Percentiles rank a stretch among this genome's conserved stretches.
Conservation (phyloP, 192 early-diverging fungal species). For the Dispira parvispora region DNA sequence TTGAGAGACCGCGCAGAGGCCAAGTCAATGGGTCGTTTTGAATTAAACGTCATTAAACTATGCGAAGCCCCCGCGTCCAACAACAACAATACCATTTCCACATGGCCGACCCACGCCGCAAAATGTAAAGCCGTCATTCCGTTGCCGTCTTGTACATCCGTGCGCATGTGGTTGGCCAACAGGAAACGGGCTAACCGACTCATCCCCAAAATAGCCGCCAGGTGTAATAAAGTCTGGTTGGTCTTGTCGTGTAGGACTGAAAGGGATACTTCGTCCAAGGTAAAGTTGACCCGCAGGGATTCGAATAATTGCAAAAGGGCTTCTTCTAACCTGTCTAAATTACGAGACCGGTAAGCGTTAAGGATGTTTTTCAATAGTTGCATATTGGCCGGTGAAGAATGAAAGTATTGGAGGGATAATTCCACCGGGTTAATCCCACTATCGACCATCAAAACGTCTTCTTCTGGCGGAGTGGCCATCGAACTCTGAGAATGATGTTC, state of each 20-base stretch:
- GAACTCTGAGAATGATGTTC: slow-evolving; percentile 10
- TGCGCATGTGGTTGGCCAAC: slow-evolving; percentile 21
- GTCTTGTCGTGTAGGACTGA: slow-evolving; percentile 17
- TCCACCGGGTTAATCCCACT: background rate
- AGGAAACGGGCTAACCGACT: slow-evolving; percentile 27
- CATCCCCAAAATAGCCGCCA: slow-evolving; percentile 40
- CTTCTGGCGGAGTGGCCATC: background rate
- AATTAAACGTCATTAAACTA: slow-evolving; percentile 10
- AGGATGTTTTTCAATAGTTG: slow-evolving; percentile 15
- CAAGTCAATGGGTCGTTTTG: slow-evolving; percentile 18
- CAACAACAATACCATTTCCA: slow-evolving; percentile 32
- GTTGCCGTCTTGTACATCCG: slow-evolving; percentile 41
- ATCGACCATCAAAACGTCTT: too few relatives aligned
- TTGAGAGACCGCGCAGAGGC: slow-evolving; percentile 13
- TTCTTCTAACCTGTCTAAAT: slow-evolving; percentile 21
- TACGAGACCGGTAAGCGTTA: slow-evolving; percentile 11
- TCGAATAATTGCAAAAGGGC: slow-evolving; percentile 17
- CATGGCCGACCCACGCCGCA: slow-evolving; percentile 34
- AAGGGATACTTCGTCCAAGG: slow-evolving; percentile 16
- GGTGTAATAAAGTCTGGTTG: slow-evolving; percentile 43
- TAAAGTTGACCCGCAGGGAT: slow-evolving; percentile 12
- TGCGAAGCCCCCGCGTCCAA: slow-evolving; percentile 35
- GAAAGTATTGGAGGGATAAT: background rate
- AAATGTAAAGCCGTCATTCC: slow-evolving; percentile 57
- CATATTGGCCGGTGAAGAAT: slow-evolving; percentile 11